phyloP scores from a whole-genome alignment of 2,329 filamentous ascomycete genomes.

The Chrysoporthe puriensis region DNA sequence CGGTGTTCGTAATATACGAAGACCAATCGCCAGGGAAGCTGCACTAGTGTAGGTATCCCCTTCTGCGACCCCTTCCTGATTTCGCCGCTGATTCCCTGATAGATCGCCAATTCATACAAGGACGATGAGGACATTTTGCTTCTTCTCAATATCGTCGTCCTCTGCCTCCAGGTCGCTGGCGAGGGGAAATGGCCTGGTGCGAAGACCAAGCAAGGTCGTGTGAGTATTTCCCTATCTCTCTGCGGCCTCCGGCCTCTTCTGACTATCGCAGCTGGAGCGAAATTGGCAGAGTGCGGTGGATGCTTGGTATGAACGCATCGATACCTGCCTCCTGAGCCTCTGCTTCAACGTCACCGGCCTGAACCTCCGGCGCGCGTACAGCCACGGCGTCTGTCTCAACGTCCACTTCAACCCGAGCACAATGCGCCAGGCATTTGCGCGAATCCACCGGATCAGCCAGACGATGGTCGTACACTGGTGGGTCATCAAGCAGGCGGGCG shows the following conservation, averaged over 20 bases:
- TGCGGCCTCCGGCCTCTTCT: background rate
- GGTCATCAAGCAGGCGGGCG: background rate
- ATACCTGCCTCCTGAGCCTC: too few relatives aligned
- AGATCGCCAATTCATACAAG: background rate
- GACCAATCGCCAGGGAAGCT: background rate
- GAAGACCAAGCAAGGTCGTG: background rate
- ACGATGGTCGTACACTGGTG: background rate
- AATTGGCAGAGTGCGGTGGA: too few relatives aligned
- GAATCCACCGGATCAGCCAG: background rate
- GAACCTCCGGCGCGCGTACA: background rate
- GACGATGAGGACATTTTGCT: background rate
- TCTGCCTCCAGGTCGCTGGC: background rate
- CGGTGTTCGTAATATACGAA: background rate
- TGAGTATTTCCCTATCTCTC: background rate
- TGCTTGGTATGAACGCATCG: too few relatives aligned
- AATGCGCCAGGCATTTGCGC: background rate
- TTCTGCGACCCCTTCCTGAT: background rate
- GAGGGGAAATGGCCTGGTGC: background rate
- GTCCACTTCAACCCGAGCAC: background rate
- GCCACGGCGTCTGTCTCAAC: background rate
- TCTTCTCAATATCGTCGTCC: background rate
- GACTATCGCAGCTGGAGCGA: too few relatives aligned
- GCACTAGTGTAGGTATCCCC: background rate
- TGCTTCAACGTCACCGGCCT: background rate
- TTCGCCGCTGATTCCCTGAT: background rate